A percentile compares a stretch with the other conserved stretches of the same genome.
Evolutionary conservation across 192 early-diverging fungal genomes (phyloP).

Genomic region (Thamnidium elegans): DNA sequence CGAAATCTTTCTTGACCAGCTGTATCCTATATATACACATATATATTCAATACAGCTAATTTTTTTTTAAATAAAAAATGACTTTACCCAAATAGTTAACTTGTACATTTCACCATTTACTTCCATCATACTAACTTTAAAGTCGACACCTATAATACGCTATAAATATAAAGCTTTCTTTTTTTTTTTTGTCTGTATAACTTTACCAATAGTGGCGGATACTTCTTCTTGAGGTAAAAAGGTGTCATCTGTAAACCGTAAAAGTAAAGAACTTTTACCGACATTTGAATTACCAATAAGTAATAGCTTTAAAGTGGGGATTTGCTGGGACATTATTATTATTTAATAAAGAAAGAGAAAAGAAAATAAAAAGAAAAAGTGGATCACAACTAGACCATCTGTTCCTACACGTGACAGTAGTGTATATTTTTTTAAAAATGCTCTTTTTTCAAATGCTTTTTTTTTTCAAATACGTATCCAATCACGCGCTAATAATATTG

Average conservation of each 20-base stretch:
- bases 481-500: too few relatives aligned
- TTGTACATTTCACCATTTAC: constrained; percentile 89
- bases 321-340: constrained; percentile 1
- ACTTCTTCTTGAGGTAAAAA: constrained; percentile 92
- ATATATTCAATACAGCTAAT: background rate
- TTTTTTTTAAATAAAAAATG: background rate
- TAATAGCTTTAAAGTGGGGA: constrained; percentile 89
- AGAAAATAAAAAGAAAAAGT: too few relatives aligned
- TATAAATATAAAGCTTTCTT: background rate
- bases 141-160: constrained; percentile 97
- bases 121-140: constrained; percentile 90
- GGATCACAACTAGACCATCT: too few relatives aligned
- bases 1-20: constrained; percentile 99
- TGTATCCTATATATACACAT: constrained; percentile 71
- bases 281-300: constrained; percentile 95
- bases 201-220: constrained; percentile 80
- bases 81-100: constrained; percentile 88
- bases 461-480: too few relatives aligned
- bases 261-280: constrained; percentile 90
- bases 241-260: constrained; percentile 92
- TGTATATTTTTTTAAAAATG: too few relatives aligned
- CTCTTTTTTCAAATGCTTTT: too few relatives aligned
- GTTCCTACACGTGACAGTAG: too few relatives aligned
- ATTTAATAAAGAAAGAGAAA: too few relatives aligned
- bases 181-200: background rate